These are phyloP conservation scores for Myxozyma neotropica DNA, from an alignment of 805 yeast species.

Conservation along the genomic window DNA sequence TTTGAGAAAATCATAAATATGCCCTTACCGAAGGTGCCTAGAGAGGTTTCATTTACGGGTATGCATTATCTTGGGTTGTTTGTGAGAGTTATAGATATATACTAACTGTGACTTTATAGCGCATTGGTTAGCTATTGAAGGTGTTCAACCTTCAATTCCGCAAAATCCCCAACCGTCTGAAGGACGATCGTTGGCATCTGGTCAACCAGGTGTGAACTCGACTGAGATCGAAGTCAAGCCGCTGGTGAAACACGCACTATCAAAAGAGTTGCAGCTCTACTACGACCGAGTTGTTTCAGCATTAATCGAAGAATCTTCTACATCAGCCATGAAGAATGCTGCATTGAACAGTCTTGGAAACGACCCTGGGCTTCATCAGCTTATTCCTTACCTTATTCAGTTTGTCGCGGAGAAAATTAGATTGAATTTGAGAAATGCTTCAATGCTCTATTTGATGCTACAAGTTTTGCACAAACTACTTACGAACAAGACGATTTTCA, in stretches of 20 bases:
- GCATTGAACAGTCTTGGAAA: constrained; percentile 82
- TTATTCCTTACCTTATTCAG: constrained; percentile 94
- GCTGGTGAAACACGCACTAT: constrained; percentile 88
- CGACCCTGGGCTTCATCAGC: constrained; percentile 95
- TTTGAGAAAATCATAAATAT: constrained; percentile 90
- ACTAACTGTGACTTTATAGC: constrained; percentile 11
- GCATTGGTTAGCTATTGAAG: constrained; percentile 94
- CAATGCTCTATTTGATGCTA: constrained; percentile 76
- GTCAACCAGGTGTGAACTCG: constrained; percentile 44
- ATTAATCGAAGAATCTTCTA: constrained; percentile 57
- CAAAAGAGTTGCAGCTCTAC: constrained; percentile 90
- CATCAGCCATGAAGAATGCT: constrained; percentile 61
- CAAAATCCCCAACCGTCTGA: constrained; percentile 70
- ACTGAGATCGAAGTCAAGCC: constrained; percentile 75
- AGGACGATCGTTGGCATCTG: constrained; percentile 13
- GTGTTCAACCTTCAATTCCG: constrained; percentile 96
- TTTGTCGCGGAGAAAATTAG: constrained; percentile 93
- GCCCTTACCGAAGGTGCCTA: constrained; percentile 93
- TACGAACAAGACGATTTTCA: constrained; percentile 78
- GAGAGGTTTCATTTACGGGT: constrained; percentile 89
- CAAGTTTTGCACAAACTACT: constrained; percentile 85
- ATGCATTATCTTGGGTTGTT: constrained; percentile 45
- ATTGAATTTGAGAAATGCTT: constrained; percentile 73
- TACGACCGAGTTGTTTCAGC: constrained; percentile 89
- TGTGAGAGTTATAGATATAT: background rate